These are phyloP conservation scores for thale cress (Arabidopsis thaliana) DNA, from an alignment of 345 rosid species.

Conservation along the genomic window DNA sequence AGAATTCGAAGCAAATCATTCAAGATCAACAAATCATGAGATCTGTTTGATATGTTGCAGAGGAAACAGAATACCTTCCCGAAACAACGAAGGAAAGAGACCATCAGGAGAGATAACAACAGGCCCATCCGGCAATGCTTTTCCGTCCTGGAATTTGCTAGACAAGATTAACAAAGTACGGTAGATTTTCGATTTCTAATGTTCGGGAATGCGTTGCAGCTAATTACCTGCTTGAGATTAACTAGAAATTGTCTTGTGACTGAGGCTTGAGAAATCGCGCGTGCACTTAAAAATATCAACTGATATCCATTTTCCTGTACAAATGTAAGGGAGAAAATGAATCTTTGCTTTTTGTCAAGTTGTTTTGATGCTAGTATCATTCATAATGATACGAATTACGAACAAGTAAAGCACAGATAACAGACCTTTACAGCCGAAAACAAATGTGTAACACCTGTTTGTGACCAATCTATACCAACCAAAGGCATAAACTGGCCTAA, in stretches of 20 bases:
- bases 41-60: conserved; percentile 3
- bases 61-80: conserved; percentile 71
- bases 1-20: background rate
- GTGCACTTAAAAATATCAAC: conserved; percentile 92
- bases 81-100: conserved; percentile 84
- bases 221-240: conserved; percentile 85
- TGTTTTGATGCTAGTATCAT: conserved; percentile 12
- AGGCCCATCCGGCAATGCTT: conserved; percentile 96
- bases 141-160: conserved; percentile 68
- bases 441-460: conserved; percentile 91
- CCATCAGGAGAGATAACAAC: conserved; percentile 99
- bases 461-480: conserved; percentile 95
- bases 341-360: background rate
- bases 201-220: background rate
- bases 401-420: conserved; percentile 21
- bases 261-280: conserved; percentile 94
- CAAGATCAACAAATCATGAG: conserved; percentile 16
- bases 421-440: conserved; percentile 93
- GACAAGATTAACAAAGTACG: conserved; percentile 4
- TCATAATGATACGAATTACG: background rate
- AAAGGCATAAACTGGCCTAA: conserved; percentile 99
- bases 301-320: conserved; percentile 96
- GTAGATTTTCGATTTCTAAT: background rate
- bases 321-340: conserved; percentile 18
- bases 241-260: conserved; percentile 79